These are phyloP conservation scores for Biscutella auriculata DNA, from an alignment of 441 rosid species.

Conservation along the genomic window DNA sequence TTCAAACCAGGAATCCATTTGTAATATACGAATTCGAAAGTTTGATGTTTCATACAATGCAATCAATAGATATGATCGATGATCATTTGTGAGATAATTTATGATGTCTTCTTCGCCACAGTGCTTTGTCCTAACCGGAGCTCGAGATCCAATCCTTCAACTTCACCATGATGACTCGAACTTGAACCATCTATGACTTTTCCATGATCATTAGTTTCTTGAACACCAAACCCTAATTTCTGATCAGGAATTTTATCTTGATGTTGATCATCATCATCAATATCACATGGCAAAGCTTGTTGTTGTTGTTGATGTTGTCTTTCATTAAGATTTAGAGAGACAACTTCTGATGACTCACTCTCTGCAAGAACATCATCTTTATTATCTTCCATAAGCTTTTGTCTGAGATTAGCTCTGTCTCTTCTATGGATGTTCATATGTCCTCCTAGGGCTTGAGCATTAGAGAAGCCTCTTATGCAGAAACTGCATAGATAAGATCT, in stretches of 20 bases:
- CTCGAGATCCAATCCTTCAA: constrained; percentile 23
- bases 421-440: constrained; percentile 66
- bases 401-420: constrained; percentile 51
- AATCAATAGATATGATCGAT: background rate
- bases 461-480: constrained; percentile 56
- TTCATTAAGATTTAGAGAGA: constrained; percentile 16
- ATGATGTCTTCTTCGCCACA: constrained; percentile 15
- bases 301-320: too few species aligned
- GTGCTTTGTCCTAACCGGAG: constrained; percentile 26
- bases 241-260: background rate
- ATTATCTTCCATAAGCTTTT: constrained; percentile 19
- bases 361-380: constrained; percentile 9
- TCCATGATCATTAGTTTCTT: constrained; percentile 13
- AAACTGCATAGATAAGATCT: constrained; percentile 51
- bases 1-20: constrained; percentile 11
- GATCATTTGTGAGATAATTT: background rate
- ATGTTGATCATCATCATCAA: background rate
- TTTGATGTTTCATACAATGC: constrained; percentile 15
- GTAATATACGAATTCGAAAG: constrained; percentile 14
- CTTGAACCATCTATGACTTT: constrained; percentile 14
- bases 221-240: constrained; percentile 20
- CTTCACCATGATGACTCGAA: constrained; percentile 11
- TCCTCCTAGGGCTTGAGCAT: constrained; percentile 61
- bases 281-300: constrained; percentile 8
- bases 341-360: constrained; percentile 16